These are phyloP conservation scores for Gilbertella persicaria DNA, from an alignment of 371 early-diverging fungal genomes.

Conservation along the genomic window DNA sequence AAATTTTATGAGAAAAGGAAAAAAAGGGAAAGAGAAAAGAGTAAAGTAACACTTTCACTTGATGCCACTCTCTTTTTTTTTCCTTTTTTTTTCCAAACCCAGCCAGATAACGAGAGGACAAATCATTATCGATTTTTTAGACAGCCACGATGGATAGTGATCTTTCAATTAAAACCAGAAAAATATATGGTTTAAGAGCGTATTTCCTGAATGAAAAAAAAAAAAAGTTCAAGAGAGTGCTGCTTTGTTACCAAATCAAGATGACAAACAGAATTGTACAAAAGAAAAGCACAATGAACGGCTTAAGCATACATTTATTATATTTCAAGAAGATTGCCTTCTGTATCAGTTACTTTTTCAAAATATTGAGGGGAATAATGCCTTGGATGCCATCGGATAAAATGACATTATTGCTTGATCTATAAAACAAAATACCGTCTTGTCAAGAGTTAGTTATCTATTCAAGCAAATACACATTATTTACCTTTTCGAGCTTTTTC, in stretches of 20 bases:
- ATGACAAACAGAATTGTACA: neutral
- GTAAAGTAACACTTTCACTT: no score
- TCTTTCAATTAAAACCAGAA: no score
- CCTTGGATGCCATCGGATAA: slow-evolving; percentile 72
- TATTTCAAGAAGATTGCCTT: slow-evolving; percentile 14
- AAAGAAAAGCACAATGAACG: no score
- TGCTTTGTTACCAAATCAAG: neutral
- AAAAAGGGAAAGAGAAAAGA: neutral
- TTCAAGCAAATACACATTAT: neutral
- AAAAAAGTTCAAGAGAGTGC: neutral
- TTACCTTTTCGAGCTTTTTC: slow-evolving; percentile 66
- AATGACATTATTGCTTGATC: slow-evolving; percentile 78
- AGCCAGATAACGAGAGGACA: no score
- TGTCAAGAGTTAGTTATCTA: no score
- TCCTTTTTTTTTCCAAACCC: no score
- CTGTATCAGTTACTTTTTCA: slow-evolving; percentile 44
- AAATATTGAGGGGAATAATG: slow-evolving; percentile 68
- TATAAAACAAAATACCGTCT: slow-evolving; percentile 78
- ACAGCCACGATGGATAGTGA: no score
- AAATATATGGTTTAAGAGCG: neutral
- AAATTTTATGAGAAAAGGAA: neutral
- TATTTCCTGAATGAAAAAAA: no score
- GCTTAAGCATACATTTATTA: neutral
- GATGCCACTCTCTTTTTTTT: no score
- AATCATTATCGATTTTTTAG: no score